Base-by-base conservation (phyloP, 257 asterid genomes). In the Lavandula angustifolia region DNA sequence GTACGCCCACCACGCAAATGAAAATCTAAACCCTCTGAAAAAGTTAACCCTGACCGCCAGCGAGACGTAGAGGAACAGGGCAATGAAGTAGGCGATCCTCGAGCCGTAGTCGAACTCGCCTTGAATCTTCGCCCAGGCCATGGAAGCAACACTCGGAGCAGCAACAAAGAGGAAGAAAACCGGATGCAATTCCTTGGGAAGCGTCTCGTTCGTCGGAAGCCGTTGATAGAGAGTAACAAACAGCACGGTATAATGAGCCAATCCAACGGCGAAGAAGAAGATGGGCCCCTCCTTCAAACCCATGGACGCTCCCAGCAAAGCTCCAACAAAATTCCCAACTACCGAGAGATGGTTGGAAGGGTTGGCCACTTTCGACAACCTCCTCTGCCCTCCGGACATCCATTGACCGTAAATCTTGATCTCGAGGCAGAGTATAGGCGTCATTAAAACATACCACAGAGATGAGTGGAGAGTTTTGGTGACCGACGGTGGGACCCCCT, bases 1-100 rank as follows among this genome's bases (percentile, higher is more conserved):
- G 78, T 91, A 91, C 5, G 95, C 98, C 98, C 98, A 91, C 96
- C 98, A 91, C 9, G 91, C 89, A 66, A 88, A 35, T 8, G 98
- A 88, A 61, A 91, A 91, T 42, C 85, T 85, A 75, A 88, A 77
- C 38, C 98, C 98, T 38, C 97, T 73, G 76, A 92, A 92, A 75
- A 92, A 92, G 62, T 89, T 87, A 6, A 89, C 75, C 1, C 98
- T 87, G 53, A 89, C 89, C 0, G 89, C 97, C 88, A 92, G 80
- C 5, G 98, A 87, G 66, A 85, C 76, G 62, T 89, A 92, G 22
- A 92, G 96, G 78, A 89, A 92, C 90, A 92, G 42, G 69, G 92
- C 91, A 37, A 92, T 78, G 86, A 92, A 92, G 76, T 80, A 89
- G 10, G 89, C 82, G 0, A 89, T 77, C 32, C 89, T 68, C 0